phyloP scores from a whole-genome alignment of 2,329 filamentous ascomycete genomes.

The Sordariomycetes sp. region DNA sequence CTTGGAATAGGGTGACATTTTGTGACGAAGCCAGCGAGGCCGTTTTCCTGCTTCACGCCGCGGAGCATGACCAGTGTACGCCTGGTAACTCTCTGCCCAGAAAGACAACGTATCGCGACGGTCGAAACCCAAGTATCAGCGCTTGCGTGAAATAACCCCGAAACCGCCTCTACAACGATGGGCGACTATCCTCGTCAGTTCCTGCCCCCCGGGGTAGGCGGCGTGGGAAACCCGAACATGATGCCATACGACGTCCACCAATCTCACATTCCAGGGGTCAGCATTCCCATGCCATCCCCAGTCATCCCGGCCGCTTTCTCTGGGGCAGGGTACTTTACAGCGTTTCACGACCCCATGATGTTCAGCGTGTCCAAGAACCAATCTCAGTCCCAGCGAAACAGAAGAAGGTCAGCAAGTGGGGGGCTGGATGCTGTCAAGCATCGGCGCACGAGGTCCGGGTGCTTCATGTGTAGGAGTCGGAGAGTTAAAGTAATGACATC shows the following conservation, averaged over 20 bases:
- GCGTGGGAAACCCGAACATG: slow-evolving; percentile 21
- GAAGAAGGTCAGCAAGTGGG: slow-evolving; percentile 33
- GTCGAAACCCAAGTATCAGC: not conserved
- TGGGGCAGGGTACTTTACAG: slow-evolving; percentile 33
- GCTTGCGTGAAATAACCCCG: not conserved
- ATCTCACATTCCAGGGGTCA: slow-evolving; percentile 18
- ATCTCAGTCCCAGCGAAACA: slow-evolving; percentile 18
- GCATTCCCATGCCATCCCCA: slow-evolving; percentile 14
- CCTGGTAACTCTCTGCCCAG: not conserved
- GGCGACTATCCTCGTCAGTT: slow-evolving; percentile 44
- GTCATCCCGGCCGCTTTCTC: slow-evolving; percentile 29
- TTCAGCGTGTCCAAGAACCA: slow-evolving; percentile 32
- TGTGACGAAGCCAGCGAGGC: not conserved
- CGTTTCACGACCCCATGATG: slow-evolving; percentile 34
- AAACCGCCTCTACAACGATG: slow-evolving; percentile 20
- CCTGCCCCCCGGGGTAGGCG: slow-evolving; percentile 36
- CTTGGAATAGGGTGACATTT: not conserved
- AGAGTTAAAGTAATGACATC: slow-evolving; percentile 57
- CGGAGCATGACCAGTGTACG: not conserved
- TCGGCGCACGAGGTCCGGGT: slow-evolving; percentile 83
- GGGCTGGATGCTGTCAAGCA: slow-evolving; percentile 72
- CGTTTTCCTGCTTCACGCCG: not conserved
- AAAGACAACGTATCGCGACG: not conserved
- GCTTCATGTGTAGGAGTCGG: slow-evolving; percentile 78
- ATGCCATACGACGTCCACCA: slow-evolving; percentile 25